These are phyloP conservation scores for Ustilago loliicola DNA, from an alignment of 1,284 basidiomycete species.

Conservation along the genomic window DNA sequence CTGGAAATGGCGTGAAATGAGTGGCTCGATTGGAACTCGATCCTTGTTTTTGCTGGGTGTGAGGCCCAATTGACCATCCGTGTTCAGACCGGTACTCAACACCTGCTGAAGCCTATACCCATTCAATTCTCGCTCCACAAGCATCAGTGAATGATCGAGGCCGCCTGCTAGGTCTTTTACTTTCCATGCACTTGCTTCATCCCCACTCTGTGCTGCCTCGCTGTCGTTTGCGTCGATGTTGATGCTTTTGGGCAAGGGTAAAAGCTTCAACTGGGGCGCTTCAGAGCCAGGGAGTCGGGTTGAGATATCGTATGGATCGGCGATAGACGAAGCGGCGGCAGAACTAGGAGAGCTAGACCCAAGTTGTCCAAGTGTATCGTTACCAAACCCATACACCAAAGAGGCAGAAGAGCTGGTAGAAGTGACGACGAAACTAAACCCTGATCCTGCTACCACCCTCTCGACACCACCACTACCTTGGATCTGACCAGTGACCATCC, in stretches of 20 bases:
- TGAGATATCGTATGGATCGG: slow-evolving; percentile 37
- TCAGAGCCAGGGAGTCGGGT: not conserved
- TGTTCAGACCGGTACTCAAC: slow-evolving; percentile 41
- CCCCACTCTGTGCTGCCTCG: too few relatives aligned
- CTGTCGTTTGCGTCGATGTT: not conserved
- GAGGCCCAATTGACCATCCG: slow-evolving; percentile 57
- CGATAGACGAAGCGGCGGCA: not conserved
- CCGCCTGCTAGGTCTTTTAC: slow-evolving; percentile 14
- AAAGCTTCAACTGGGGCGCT: slow-evolving; percentile 17
- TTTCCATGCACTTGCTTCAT: slow-evolving; percentile 8
- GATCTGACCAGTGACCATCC: slow-evolving; percentile 33
- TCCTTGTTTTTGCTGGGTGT: not conserved
- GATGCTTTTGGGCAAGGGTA: slow-evolving; percentile 28
- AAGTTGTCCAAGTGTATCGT: slow-evolving; percentile 43
- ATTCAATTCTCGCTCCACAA: slow-evolving; percentile 13
- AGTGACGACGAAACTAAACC: slow-evolving; percentile 34
- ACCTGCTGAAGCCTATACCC: slow-evolving; percentile 21
- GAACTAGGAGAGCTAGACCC: slow-evolving; percentile 3
- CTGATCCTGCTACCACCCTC: slow-evolving; percentile 13
- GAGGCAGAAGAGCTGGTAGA: not conserved
- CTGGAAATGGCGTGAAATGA: slow-evolving; percentile 14
- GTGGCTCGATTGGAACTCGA: slow-evolving; percentile 24
- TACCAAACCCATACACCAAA: slow-evolving; percentile 27
- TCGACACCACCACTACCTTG: slow-evolving; percentile 14
- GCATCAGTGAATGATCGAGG: slow-evolving; percentile 37